Conservation (phyloP, 768 basidiomycete species). For the Galerina marginata region DNA sequence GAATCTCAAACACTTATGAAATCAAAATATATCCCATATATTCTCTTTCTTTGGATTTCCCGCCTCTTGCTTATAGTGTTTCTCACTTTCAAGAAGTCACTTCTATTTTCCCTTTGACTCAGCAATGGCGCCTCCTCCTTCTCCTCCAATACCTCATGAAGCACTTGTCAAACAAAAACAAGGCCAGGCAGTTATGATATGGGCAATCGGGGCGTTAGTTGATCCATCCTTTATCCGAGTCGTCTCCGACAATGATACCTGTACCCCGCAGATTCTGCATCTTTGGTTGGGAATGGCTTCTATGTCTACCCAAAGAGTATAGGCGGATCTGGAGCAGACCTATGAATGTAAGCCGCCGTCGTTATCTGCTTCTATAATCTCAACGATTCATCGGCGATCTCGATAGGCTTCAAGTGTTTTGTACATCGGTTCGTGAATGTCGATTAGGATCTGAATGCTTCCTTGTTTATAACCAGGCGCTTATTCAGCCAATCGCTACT, state of each 20-base stretch:
- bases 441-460: not conserved
- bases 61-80: no score
- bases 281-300: slow-evolving; percentile 33
- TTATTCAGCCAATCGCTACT: slow-evolving; percentile 27
- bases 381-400: not conserved
- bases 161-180: slow-evolving; percentile 23
- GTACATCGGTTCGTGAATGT: slow-evolving; percentile 20
- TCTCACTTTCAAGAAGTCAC: not conserved
- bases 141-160: slow-evolving; percentile 21
- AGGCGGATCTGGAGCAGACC: slow-evolving; percentile 30
- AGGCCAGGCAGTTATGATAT: slow-evolving; percentile 28
- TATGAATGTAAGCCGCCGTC: slow-evolving; percentile 22
- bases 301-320: slow-evolving; percentile 30
- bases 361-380: not conserved
- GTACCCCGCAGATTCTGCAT: slow-evolving; percentile 28
- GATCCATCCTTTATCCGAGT: slow-evolving; percentile 7
- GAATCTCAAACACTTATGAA: not conserved
- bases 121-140: slow-evolving; percentile 4
- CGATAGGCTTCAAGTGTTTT: slow-evolving; percentile 14
- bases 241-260: slow-evolving; percentile 6
- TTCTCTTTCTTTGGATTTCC: no score
- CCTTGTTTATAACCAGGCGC: not conserved
- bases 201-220: slow-evolving; percentile 31
- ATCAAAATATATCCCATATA: no score
- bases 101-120: not conserved